Conservation (phyloP, 2,329 filamentous ascomycete genomes). For the Ascochyta rabiei region DNA sequence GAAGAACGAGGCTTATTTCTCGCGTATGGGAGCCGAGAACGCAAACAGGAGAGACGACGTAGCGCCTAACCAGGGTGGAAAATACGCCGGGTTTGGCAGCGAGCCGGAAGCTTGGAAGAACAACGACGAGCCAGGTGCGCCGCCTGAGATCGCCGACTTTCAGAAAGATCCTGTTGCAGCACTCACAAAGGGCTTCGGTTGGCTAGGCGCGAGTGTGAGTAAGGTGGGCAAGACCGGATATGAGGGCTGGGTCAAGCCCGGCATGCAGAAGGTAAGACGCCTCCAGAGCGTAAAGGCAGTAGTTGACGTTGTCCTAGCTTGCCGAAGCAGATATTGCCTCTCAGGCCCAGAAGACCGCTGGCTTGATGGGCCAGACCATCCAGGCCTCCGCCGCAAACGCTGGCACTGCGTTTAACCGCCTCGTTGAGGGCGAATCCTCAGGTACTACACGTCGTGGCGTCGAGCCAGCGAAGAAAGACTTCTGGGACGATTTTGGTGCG, state of each 20-base stretch:
- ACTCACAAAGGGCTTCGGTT: constrained; percentile 89
- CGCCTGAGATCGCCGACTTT: constrained; percentile 82
- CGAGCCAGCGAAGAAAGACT: constrained; percentile 67
- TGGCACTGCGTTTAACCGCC: constrained; percentile 79
- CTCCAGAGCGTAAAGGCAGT: not conserved
- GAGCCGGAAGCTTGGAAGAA: constrained; percentile 62
- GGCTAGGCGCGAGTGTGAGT: constrained; percentile 85
- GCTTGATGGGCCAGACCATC: constrained; percentile 65
- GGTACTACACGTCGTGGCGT: constrained; percentile 21
- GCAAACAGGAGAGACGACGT: constrained; percentile 74
- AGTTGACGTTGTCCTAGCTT: constrained; percentile 59
- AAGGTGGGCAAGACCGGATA: constrained; percentile 93
- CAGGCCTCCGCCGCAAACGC: constrained; percentile 72
- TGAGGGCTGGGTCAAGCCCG: constrained; percentile 89
- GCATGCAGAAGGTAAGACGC: constrained; percentile 75
- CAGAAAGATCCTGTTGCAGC: constrained; percentile 90
- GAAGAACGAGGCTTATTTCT: constrained; percentile 88
- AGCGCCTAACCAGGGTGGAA: constrained; percentile 88
- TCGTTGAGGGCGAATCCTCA: constrained; percentile 74
- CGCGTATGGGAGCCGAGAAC: constrained; percentile 82
- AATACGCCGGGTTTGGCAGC: constrained; percentile 90
- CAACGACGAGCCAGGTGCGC: constrained; percentile 49
- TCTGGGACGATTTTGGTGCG: constrained; percentile 70
- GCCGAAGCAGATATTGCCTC: constrained; percentile 67
- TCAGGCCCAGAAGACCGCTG: constrained; percentile 65